Evolutionary conservation across 2,329 filamentous ascomycete species (phyloP), one percentile per base, ranked within the genome.

Genomic region (Trichoderma afroharzianum): DNA sequence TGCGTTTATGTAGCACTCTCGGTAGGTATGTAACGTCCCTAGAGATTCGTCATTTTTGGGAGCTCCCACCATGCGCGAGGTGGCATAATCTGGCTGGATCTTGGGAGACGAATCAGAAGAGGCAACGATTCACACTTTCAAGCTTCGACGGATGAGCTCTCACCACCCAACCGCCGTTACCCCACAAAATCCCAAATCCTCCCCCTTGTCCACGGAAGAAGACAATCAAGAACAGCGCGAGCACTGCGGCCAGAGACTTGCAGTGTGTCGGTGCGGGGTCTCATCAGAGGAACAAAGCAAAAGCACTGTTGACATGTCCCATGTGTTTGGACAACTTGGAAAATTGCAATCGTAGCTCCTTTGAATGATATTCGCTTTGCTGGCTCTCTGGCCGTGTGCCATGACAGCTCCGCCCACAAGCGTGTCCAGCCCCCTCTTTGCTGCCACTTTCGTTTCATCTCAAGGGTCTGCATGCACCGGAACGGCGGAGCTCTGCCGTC

Each of bases 1-100:
- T 76, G 74, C 71, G 70, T 76, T 78, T 74, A 77, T 73, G 74
- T 74, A 73, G 53, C 57, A 55, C 33, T 21, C 47, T 47, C 18
- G 2, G 32, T n/a, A 18, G 55, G 47, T 68, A 59, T 72, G 70
- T 59, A 72, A 70, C 64, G 55, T 71, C 36, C 39, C 64, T 63
- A 18, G 47, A 68, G 57, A 55, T 36, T 63, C 68, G 63, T 68
- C 69, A 59, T 71, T 55, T 12, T 12, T 28, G 24, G 24, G 30
- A 55, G 63, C 63, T 66, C 57, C 57, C 68, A 63, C 57, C 68
- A 63, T 50, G 26, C 50, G 11, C 18, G n/a, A 58, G 24, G 26
- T 50, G 53, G 24, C 50, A 68, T 68, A 32, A 59, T 68, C 64
- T 53, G 47, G 36, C 39, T 7, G 58, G 32, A 58, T 47, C 59